Evolutionary conservation across 164 flowering plant species (phyloP), one percentile per base, ranked within the genome.

Genomic region (Annona squamosa): DNA sequence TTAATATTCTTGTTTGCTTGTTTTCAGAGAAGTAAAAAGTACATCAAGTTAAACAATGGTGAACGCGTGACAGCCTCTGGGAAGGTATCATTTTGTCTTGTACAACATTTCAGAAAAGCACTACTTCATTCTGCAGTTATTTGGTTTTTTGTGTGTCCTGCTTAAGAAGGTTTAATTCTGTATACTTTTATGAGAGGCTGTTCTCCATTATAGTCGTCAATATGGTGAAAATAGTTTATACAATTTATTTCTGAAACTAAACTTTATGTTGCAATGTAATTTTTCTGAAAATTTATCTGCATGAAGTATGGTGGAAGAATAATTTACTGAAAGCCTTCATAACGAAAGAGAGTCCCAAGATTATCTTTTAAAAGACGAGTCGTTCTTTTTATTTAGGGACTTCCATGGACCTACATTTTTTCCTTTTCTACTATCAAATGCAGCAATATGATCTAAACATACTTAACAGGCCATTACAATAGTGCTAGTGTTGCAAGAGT

Each of bases 31-130:
- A 71, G 90, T 80, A 92, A 94, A 79, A 94, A 92, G 78, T 94
- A 91, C 73, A 73, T 92, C 80, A 94, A 92, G 78, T 76, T 94
- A 71, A 94, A 94, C 82, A 92, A 86, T 72, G 95, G 97, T 63
- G 97, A 94, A 1, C 90, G 91, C 63, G 99, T 94, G 77, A 89
- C 91, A 46, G 94, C 97, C 62, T 87, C 88, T 77, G 97, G 97
- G 80, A 94, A 94, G 98, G 98, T 94, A 87, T 17, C 17, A 42
- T 73, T 3, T 73, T 47, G 52, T 61, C 18, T 63, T 59, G 2
- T 48, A 5, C 7, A 10, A n/a, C 47, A 18, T 4, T 26, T 0
- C 4, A 46, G 17, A 26, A 16, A 44, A 48, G 44, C 47, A 42
- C 47, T 43, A 41, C 37, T 71, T 71, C 44, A 17, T 16, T 5